These are phyloP conservation scores for Paracoccidioides lutzii DNA, from an alignment of 2,329 filamentous ascomycete genomes.

Conservation along the genomic window DNA sequence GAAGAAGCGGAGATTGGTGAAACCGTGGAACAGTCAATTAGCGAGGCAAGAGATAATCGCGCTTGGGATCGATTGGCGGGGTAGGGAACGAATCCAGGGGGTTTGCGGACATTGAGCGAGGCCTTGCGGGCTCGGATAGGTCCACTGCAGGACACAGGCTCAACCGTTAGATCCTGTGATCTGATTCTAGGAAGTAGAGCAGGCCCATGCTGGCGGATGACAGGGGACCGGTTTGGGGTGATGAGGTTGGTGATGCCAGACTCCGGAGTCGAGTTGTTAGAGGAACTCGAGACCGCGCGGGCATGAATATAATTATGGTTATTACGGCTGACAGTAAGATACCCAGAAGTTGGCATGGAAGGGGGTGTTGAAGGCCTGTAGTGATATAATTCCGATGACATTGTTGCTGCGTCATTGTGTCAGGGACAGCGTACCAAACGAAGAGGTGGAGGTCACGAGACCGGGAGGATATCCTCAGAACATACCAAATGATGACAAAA, in stretches of 20 bases:
- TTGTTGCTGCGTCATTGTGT: slow-evolving; percentile 16
- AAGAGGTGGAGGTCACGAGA: background rate
- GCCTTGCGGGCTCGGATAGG: slow-evolving; percentile 46
- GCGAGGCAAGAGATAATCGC: slow-evolving; percentile 35
- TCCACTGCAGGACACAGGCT: slow-evolving; percentile 38
- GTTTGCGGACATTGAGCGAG: slow-evolving; percentile 41
- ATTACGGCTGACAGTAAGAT: slow-evolving; percentile 16
- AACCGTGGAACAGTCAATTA: slow-evolving; percentile 31
- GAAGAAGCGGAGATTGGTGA: slow-evolving; percentile 34
- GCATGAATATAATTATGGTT: slow-evolving; percentile 31
- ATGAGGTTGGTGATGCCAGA: slow-evolving; percentile 55
- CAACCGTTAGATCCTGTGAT: slow-evolving; percentile 66
- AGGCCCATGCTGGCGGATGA: slow-evolving; percentile 62
- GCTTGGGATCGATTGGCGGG: slow-evolving; percentile 29
- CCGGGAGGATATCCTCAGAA: background rate
- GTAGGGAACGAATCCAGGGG: slow-evolving; percentile 40
- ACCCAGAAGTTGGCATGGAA: slow-evolving; percentile 20
- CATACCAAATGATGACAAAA: background rate
- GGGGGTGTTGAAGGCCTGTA: slow-evolving; percentile 36
- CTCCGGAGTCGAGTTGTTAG: slow-evolving; percentile 55
- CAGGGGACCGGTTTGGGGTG: slow-evolving; percentile 58
- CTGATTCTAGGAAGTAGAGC: slow-evolving; percentile 75
- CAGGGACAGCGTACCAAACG: background rate
- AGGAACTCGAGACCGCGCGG: slow-evolving; percentile 53
- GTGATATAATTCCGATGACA: slow-evolving; percentile 31